Evolutionary conservation across 2,329 filamentous ascomycete genomes (phyloP).

Genomic region (Neofusicoccum kwambonambiense): DNA sequence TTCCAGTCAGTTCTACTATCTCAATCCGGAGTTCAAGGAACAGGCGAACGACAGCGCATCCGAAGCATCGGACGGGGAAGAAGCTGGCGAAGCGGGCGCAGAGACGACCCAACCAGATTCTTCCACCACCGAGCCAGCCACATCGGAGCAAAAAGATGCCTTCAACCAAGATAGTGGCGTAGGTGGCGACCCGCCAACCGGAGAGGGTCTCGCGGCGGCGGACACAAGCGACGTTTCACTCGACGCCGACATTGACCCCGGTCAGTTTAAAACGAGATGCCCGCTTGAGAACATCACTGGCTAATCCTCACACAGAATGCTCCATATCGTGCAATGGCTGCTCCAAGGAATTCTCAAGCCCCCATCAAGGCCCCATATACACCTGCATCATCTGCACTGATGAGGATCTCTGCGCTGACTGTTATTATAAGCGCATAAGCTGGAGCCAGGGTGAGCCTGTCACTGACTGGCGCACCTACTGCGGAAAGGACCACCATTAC

Average conservation of each 20-base stretch:
- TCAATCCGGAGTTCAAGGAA: constrained; percentile 15
- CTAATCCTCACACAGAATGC: not conserved
- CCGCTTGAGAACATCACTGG: not conserved
- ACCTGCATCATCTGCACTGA: constrained; percentile 23
- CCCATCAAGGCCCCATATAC: constrained; percentile 14
- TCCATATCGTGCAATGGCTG: not conserved
- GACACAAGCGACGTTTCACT: too few relatives aligned
- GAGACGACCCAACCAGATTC: not conserved
- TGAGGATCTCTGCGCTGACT: constrained; percentile 21
- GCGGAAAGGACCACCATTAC: constrained; percentile 22
- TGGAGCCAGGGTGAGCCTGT: constrained; percentile 12
- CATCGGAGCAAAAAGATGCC: not conserved
- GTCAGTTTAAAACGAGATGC: not conserved
- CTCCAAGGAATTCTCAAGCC: not conserved
- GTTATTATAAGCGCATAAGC: constrained; percentile 17
- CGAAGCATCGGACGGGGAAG: not conserved
- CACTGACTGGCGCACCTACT: constrained; percentile 14
- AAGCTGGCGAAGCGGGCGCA: not conserved
- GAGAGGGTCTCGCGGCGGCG: too few relatives aligned
- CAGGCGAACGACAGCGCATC: not conserved
- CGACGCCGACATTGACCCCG: not conserved
- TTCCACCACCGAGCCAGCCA: too few relatives aligned
- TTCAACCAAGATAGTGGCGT: too few relatives aligned
- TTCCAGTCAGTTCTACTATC: constrained; percentile 21
- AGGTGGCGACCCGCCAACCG: not conserved